phyloP scores from a whole-genome alignment of 129 eudicot genomes.

The Centella asiatica region DNA sequence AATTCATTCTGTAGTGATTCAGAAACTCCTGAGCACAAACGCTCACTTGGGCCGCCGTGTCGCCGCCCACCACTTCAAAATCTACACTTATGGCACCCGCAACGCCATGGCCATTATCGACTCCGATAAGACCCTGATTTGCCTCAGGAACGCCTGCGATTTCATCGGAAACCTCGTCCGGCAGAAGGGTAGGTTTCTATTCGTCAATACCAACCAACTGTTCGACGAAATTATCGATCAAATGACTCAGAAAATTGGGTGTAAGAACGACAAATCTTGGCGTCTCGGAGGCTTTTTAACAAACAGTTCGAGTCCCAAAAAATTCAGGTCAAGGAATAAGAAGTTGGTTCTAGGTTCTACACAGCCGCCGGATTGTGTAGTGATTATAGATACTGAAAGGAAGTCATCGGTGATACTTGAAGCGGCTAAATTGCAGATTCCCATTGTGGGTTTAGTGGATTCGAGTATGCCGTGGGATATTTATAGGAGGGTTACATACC shows the following conservation, averaged over 20 bases:
- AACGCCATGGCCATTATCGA: slow-evolving; percentile 58
- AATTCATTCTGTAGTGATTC: slow-evolving; percentile 71
- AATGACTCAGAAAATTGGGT: slow-evolving; percentile 46
- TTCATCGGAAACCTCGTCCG: slow-evolving; percentile 67
- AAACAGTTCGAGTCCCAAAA: slow-evolving; percentile 64
- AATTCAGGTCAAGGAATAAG: slow-evolving; percentile 70
- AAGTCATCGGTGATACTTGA: slow-evolving; percentile 68
- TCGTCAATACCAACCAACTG: slow-evolving; percentile 74
- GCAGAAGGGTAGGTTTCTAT: slow-evolving; percentile 43
- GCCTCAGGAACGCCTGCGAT: slow-evolving; percentile 75
- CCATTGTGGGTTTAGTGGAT: slow-evolving; percentile 77
- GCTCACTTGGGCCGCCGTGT: slow-evolving; percentile 74
- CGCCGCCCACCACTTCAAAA: slow-evolving; percentile 71
- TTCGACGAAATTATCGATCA: slow-evolving; percentile 62
- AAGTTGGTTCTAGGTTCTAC: slow-evolving; percentile 42
- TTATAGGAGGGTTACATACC: slow-evolving; percentile 64
- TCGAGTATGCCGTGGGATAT: slow-evolving; percentile 64
- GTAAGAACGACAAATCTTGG: slow-evolving; percentile 55
- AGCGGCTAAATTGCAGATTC: slow-evolving; percentile 66
- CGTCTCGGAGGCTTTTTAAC: slow-evolving; percentile 80
- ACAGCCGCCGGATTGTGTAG: slow-evolving; percentile 74
- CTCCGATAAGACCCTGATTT: slow-evolving; percentile 83
- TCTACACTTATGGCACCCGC: slow-evolving; percentile 66
- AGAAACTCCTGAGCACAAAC: slow-evolving; percentile 70
- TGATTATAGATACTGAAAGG: slow-evolving; percentile 63